Evolutionary conservation across 2,329 filamentous ascomycete species (phyloP).

Genomic region (Apiospora malaysiana): DNA sequence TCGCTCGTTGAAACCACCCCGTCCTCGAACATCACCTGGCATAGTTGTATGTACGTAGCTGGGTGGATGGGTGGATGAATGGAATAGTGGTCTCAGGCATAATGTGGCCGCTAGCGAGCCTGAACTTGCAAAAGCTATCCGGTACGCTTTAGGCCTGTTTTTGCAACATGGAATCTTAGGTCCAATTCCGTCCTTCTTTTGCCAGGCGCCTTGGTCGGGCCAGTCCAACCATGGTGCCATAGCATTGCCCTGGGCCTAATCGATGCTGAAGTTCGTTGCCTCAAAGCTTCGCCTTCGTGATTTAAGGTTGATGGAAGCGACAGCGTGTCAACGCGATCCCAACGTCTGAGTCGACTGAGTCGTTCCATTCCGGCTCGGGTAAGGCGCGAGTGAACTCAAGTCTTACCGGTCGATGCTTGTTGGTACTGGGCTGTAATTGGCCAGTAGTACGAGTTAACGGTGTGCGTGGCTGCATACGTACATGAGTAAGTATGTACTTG

Average conservation of each 20-base stretch:
- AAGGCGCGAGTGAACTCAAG: slow-evolving; percentile 2
- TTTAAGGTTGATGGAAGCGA: slow-evolving; percentile 18
- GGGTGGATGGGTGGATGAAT: background rate
- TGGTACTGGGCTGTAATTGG: background rate
- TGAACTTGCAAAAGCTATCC: background rate
- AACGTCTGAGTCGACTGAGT: background rate
- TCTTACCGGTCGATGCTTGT: background rate
- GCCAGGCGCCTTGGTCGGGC: background rate
- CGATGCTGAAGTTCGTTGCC: background rate
- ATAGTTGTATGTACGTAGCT: background rate
- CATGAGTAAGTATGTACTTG: too few relatives aligned
- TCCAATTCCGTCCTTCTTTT: background rate
- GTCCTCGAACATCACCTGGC: background rate
- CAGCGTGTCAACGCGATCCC: background rate
- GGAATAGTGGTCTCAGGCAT: background rate
- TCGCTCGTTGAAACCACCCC: background rate
- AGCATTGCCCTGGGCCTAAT: background rate
- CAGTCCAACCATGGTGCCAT: background rate
- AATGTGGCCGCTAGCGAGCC: background rate
- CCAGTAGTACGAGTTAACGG: background rate
- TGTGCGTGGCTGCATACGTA: background rate
- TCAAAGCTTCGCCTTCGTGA: slow-evolving; percentile 10
- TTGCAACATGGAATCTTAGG: background rate
- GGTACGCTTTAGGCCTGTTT: background rate
- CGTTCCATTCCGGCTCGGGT: background rate